Evolutionary conservation across 768 basidiomycete genomes (phyloP).

Genomic region (Podaxis pistillaris): DNA sequence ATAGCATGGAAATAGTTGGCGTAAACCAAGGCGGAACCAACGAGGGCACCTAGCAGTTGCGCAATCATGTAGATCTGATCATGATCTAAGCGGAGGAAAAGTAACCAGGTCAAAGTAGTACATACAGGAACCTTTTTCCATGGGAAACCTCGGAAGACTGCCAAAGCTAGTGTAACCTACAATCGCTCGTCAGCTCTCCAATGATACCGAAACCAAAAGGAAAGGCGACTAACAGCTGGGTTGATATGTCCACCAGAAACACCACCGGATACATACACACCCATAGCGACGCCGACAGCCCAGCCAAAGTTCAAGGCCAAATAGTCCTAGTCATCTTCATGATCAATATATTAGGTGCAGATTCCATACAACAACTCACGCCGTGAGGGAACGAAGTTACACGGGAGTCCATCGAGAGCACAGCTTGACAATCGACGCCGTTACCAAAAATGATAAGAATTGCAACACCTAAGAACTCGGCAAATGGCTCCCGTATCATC

Average conservation of each 20-base stretch:
- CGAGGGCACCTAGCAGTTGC: conserved; percentile 59
- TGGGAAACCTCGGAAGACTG: conserved; percentile 70
- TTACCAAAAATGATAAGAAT: conserved; percentile 59
- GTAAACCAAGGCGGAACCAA: conserved; percentile 57
- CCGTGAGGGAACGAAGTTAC: conserved; percentile 53
- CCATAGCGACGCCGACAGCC: conserved; percentile 60
- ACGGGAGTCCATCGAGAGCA: conserved; percentile 42
- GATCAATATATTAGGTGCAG: not conserved
- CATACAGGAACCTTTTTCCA: conserved; percentile 74
- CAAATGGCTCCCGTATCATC: conserved; percentile 53
- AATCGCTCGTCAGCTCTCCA: not conserved
- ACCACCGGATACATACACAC: conserved; percentile 64
- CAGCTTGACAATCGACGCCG: conserved; percentile 56
- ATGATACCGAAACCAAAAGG: not conserved
- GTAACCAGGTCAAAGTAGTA: not conserved
- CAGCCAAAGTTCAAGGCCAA: conserved; percentile 54
- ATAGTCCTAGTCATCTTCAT: too few relatives aligned
- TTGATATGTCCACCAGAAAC: conserved; percentile 78
- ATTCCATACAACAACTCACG: conserved; percentile 30
- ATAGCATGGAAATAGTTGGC: conserved; percentile 70
- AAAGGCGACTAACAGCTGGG: conserved; percentile 49
- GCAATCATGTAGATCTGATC: conserved; percentile 33
- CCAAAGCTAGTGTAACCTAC: conserved; percentile 69
- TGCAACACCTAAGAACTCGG: conserved; percentile 62
- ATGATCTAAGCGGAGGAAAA: not conserved